A percentile compares a stretch with the other conserved stretches of the same genome.
Conservation (phyloP, 306 rosid genomes). For the Vachellia collinsii region DNA sequence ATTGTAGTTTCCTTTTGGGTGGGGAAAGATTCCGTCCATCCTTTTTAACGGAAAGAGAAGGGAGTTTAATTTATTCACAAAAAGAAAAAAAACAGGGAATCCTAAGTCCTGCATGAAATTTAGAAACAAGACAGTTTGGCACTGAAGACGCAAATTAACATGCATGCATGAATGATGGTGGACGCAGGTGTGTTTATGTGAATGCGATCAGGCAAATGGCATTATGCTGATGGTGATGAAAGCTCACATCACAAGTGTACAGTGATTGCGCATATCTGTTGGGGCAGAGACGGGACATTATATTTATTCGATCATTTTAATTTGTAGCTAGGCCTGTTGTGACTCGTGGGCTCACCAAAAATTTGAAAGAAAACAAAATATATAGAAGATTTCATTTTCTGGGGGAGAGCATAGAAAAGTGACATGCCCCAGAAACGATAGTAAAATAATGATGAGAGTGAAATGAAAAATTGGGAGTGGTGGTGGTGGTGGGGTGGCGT, state of each 20-base stretch:
- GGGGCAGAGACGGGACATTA: not conserved
- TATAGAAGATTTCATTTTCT: too few relatives aligned
- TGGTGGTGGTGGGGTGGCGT: slow-evolving; percentile 21
- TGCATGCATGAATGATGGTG: too few relatives aligned
- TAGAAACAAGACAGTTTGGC: not conserved
- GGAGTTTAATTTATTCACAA: not conserved
- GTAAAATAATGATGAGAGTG: not conserved
- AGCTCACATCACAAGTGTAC: slow-evolving; percentile 31
- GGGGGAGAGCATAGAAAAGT: not conserved
- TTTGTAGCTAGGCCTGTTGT: too few relatives aligned
- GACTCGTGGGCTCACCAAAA: not conserved
- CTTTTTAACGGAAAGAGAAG: not conserved
- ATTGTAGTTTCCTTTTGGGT: not conserved
- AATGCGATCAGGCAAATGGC: slow-evolving; percentile 19
- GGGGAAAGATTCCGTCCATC: not conserved
- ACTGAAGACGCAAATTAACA: not conserved
- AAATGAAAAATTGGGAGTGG: slow-evolving; percentile 10
- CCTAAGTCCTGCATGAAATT: not conserved
- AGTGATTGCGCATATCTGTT: slow-evolving; percentile 26
- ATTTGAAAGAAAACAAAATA: too few relatives aligned
- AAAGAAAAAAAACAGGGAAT: not conserved
- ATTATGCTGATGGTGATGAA: slow-evolving; percentile 33
- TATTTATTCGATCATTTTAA: too few relatives aligned
- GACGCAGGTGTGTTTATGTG: not conserved
- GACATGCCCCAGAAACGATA: not conserved